Evolutionary conservation across 129 eudicot genomes (phyloP).

Genomic region (Chrysanthemum lavandulifolium): DNA sequence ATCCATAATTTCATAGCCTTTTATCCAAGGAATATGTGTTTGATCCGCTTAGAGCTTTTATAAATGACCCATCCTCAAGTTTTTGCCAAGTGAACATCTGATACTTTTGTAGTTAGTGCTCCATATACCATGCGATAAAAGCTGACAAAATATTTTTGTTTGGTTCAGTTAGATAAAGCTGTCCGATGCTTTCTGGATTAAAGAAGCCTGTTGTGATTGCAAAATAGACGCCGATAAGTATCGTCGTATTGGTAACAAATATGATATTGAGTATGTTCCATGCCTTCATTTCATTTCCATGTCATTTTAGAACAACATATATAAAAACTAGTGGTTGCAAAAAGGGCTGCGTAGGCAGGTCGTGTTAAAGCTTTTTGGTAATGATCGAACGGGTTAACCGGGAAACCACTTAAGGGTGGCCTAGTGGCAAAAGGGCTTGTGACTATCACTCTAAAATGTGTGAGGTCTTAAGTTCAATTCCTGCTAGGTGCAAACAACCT

Average conservation of each 20-base stretch:
- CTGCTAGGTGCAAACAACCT: no score
- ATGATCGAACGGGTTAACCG: background rate
- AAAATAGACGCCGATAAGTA: conserved; percentile 88
- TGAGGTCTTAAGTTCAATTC: no score
- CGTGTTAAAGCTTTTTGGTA: background rate
- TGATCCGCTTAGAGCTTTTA: conserved; percentile 1
- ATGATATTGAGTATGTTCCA: conserved; percentile 77
- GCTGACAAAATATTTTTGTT: conserved; percentile 33
- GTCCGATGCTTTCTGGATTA: conserved; percentile 74
- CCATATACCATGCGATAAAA: conserved; percentile 17
- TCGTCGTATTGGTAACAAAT: conserved; percentile 62
- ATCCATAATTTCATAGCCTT: background rate
- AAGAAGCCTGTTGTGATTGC: conserved; percentile 84
- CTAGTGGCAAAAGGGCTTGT: no score
- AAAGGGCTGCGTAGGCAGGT: background rate
- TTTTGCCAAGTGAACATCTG: background rate
- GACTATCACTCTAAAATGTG: no score
- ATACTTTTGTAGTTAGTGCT: background rate
- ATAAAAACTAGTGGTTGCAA: background rate
- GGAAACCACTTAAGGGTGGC: no score
- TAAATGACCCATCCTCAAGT: background rate
- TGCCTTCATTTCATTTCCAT: conserved; percentile 17
- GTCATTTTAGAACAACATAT: conserved; percentile 19
- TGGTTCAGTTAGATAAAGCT: conserved; percentile 84
- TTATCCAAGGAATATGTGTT: background rate